Percentiles rank a stretch among this genome's conserved stretches.
These are phyloP conservation scores for Boechera divaricarpa DNA, from an alignment of 345 rosid species.

Conservation along the genomic window DNA sequence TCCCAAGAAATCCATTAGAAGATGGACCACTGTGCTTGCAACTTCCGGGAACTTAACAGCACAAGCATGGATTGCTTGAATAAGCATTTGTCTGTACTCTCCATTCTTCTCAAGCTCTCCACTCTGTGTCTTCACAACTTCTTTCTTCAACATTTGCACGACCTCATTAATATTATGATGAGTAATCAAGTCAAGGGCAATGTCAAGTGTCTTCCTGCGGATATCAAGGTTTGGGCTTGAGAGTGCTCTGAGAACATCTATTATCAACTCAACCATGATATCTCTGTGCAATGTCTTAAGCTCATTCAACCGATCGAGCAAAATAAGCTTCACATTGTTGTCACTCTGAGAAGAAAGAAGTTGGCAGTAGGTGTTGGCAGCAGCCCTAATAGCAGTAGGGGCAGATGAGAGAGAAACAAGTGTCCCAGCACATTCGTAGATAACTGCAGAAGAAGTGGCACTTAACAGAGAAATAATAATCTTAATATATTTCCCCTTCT, in stretches of 20 bases:
- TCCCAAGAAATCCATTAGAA: conserved; percentile 91
- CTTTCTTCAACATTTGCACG: conserved; percentile 80
- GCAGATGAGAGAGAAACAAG: conserved; percentile 92
- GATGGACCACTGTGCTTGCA: conserved; percentile 92
- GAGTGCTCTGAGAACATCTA: conserved; percentile 95
- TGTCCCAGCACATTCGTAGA: conserved; percentile 77
- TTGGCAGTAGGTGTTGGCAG: conserved; percentile 85
- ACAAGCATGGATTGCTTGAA: conserved; percentile 90
- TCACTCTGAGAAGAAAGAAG: conserved; percentile 88
- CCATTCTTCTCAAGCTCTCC: conserved; percentile 94
- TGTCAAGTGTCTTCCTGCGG: conserved; percentile 82
- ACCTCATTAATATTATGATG: conserved; percentile 81
- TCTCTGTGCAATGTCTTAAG: conserved; percentile 75
- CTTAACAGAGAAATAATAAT: conserved; percentile 74
- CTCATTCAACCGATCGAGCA: conserved; percentile 82
- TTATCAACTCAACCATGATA: conserved; percentile 81
- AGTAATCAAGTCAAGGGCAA: conserved; percentile 81
- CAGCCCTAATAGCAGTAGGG: conserved; percentile 84
- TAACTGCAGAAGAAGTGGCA: conserved; percentile 75
- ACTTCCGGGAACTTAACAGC: conserved; percentile 94
- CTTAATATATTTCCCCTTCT: conserved; percentile 77
- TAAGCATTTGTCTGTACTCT: conserved; percentile 91
- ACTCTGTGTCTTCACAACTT: conserved; percentile 87
- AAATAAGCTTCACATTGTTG: conserved; percentile 87
- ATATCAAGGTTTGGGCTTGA: conserved; percentile 89